Evolutionary conservation across 2,329 filamentous ascomycete genomes (phyloP), one percentile per base, ranked within the genome.

Genomic region (Colletotrichum sp.): DNA sequence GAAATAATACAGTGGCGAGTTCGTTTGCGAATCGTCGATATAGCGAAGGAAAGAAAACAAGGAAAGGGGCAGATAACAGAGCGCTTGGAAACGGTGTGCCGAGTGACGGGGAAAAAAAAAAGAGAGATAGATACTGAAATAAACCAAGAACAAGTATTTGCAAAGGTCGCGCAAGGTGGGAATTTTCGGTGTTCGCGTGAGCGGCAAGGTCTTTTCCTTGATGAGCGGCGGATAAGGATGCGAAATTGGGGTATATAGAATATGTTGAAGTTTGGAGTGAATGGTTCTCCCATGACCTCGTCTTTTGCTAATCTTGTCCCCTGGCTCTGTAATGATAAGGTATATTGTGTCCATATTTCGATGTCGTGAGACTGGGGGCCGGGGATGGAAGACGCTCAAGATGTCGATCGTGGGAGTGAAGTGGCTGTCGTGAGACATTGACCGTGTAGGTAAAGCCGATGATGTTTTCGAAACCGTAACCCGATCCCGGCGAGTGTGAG

Each of bases 161-260:
- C 10, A 21, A 62, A 26, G 28, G 57, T 70, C 16, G 67, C 75
- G n/a, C 70, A 75, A 44, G 52, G 71, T 30, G 36, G 49, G 49
- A 69, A 69, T 74, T 76, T 74, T 80, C 36, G 64, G 66, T 66
- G 39, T 80, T 82, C 80, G 82, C 82, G 82, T 81, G 82, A 82
- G 82, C 82, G 81, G 77, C 76, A 73, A 77, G 77, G 76, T 81
- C 79, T 80, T 76, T 64, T 79, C 75, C 77, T 57, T 78, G 75
- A 69, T 75, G 75, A 72, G 69, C 65, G 64, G 64, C 68, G 60
- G 62, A 57, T 73, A 72, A 72, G 60, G 68, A 60, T 71, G 75
- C 64, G 77, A 76, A 77, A 75, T 69, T 76, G 67, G 68, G 67
- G 70, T 70, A 73, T 74, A 71, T 71, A 73, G 39, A 68, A 70